Evolutionary conservation across 139 green algal genomes (phyloP).

Genomic region (Cymbomonas tetramitiformis): DNA sequence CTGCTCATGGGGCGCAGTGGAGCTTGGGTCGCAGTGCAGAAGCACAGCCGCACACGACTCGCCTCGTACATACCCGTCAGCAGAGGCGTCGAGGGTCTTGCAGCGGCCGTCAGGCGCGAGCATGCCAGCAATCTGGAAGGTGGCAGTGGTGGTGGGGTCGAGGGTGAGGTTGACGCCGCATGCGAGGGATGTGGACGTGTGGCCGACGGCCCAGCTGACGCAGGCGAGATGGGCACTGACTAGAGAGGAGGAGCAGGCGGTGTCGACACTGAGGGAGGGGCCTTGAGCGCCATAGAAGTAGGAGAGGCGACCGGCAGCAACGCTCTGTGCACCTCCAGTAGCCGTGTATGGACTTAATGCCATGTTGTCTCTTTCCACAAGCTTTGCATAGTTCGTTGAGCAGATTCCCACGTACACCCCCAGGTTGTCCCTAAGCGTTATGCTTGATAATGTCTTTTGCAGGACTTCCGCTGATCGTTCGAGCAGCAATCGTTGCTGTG

Average conservation of each 20-base stretch:
- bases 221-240: slow-evolving; percentile 45
- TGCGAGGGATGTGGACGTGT: background rate
- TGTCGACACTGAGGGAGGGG: slow-evolving; percentile 35
- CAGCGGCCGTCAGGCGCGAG: slow-evolving; percentile 58
- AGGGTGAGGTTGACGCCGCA: slow-evolving; percentile 58
- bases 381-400: slow-evolving; percentile 13
- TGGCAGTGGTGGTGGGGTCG: slow-evolving; percentile 29
- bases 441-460: too few species aligned
- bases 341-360: background rate
- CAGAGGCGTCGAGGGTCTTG: slow-evolving; percentile 51
- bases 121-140: slow-evolving; percentile 41
- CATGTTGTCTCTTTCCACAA: background rate
- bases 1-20: background rate
- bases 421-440: background rate
- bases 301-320: slow-evolving; percentile 36
- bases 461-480: background rate
- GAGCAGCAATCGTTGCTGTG: slow-evolving; percentile 28
- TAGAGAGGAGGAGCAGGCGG: slow-evolving; percentile 73
- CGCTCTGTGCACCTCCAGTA: slow-evolving; percentile 28
- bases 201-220: slow-evolving; percentile 14
- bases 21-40: background rate
- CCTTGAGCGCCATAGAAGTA: slow-evolving; percentile 34
- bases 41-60: background rate
- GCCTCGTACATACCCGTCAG: slow-evolving; percentile 58
- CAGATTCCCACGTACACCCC: slow-evolving; percentile 15